Conservation (phyloP, 352 stramenopile species). For the Phytopythium chamaehyphon region DNA sequence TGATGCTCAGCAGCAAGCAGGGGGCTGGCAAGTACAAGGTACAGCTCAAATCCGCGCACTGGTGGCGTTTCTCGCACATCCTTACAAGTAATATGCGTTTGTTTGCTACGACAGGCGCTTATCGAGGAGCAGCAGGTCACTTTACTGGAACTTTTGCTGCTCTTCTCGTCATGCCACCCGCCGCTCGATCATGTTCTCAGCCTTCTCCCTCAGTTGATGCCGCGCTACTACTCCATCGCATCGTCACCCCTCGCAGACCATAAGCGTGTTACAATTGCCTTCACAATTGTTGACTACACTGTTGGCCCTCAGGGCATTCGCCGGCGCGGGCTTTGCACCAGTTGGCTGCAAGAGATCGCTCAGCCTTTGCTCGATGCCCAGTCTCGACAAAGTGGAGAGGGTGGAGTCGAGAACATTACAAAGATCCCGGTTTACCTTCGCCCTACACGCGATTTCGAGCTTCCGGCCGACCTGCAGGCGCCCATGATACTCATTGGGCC, state of each 20-base stretch:
- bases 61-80: too few relatives aligned
- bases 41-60: background rate
- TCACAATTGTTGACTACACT: constrained; percentile 90
- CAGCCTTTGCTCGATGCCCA: constrained; percentile 28
- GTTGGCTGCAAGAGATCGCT: constrained; percentile 51
- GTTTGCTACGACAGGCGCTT: constrained; percentile 47
- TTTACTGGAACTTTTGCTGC: constrained; percentile 87
- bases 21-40: constrained; percentile 68
- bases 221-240: constrained; percentile 95
- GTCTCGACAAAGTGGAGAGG: background rate
- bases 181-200: constrained; percentile 87
- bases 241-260: constrained; percentile 87
- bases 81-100: background rate
- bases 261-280: constrained; percentile 75
- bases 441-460: constrained; percentile 85
- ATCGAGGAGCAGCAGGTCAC: constrained; percentile 87
- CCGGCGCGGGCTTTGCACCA: constrained; percentile 57
- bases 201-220: constrained; percentile 85
- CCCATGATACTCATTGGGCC: constrained; percentile 95
- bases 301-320: constrained; percentile 31
- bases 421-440: constrained; percentile 89
- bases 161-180: constrained; percentile 91
- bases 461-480: constrained; percentile 74
- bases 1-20: constrained; percentile 68
- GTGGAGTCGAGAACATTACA: constrained; percentile 5